Percentiles rank a stretch among this genome's conserved stretches.
Conservation (phyloP, 331 rosid genomes). For the Dryas integrifolia region DNA sequence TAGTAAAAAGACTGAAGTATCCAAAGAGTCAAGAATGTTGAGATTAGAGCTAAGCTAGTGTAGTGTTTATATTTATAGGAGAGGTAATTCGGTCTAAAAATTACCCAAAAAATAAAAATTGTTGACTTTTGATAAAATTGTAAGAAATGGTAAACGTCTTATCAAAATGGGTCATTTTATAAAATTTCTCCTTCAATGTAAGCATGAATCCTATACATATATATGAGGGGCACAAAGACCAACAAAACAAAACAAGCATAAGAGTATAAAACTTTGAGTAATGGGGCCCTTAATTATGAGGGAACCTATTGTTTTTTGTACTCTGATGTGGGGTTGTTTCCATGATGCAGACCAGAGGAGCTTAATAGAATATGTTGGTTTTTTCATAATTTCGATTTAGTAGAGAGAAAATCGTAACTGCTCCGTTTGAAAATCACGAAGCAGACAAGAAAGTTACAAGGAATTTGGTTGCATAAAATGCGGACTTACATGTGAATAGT, state of each 20-base stretch:
- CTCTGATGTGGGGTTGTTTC: slow-evolving; percentile 60
- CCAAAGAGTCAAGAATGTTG: no score
- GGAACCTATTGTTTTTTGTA: slow-evolving; percentile 28
- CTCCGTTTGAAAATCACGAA: slow-evolving; percentile 91
- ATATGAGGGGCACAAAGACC: slow-evolving; percentile 1
- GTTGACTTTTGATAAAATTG: no score
- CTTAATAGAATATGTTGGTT: slow-evolving; percentile 24
- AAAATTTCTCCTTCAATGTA: not conserved
- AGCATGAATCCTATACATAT: not conserved
- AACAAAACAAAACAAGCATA: slow-evolving; percentile 29
- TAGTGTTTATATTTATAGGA: no score
- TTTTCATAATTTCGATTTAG: slow-evolving; percentile 36
- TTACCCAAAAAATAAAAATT: no score
- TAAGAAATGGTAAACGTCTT: no score
- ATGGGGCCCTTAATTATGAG: slow-evolving; percentile 38
- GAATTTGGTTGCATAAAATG: slow-evolving; percentile 64
- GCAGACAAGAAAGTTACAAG: slow-evolving; percentile 58
- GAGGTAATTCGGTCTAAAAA: no score
- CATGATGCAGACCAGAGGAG: slow-evolving; percentile 47
- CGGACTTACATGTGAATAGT: slow-evolving; percentile 76
- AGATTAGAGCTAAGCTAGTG: no score
- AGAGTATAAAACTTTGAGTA: slow-evolving; percentile 23
- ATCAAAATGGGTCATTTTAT: no score
- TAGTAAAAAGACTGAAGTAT: no score
- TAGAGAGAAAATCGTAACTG: slow-evolving; percentile 63